Conservation (phyloP, 2,329 filamentous ascomycete genomes). For the Aureobasidium zeae region DNA sequence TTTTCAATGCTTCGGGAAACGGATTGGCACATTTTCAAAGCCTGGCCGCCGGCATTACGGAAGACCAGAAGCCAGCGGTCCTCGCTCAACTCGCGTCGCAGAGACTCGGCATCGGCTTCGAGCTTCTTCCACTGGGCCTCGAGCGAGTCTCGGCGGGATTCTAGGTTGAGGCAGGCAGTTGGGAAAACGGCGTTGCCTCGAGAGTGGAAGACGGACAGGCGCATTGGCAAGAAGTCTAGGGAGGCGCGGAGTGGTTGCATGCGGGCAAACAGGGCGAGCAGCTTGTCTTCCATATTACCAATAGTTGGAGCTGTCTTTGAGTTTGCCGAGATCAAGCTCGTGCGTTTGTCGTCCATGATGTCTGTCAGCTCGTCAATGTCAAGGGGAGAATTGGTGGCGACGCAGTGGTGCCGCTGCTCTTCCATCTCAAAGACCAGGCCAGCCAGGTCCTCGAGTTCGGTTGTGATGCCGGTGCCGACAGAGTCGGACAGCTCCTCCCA, state of each 20-base stretch:
- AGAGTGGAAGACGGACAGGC: constrained; percentile 73
- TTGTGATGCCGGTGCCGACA: constrained; percentile 77
- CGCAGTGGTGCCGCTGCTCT: constrained; percentile 76
- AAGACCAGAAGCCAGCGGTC: constrained; percentile 96
- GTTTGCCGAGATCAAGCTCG: constrained; percentile 52
- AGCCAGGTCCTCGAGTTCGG: constrained; percentile 71
- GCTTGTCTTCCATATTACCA: constrained; percentile 71
- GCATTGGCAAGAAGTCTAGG: constrained; percentile 91
- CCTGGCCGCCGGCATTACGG: constrained; percentile 80
- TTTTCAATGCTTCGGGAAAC: constrained; percentile 80
- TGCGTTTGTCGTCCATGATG: constrained; percentile 79
- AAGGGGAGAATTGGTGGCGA: constrained; percentile 58
- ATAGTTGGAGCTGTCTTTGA: constrained; percentile 47
- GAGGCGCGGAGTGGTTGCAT: constrained; percentile 93
- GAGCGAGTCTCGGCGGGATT: constrained; percentile 61
- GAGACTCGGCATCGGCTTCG: constrained; percentile 78
- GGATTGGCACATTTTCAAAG: constrained; percentile 93
- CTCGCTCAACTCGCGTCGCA: constrained; percentile 84
- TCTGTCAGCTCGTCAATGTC: constrained; percentile 88
- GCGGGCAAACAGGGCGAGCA: constrained; percentile 82
- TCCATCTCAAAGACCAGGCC: constrained; percentile 95
- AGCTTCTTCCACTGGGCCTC: constrained; percentile 83
- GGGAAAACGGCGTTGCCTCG: constrained; percentile 74
- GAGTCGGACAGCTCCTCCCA: constrained; percentile 97
- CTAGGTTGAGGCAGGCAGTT: constrained; percentile 81